Evolutionary conservation across 73 alveolate genomes (phyloP).

Genomic region (Paramecium sonneborni): DNA sequence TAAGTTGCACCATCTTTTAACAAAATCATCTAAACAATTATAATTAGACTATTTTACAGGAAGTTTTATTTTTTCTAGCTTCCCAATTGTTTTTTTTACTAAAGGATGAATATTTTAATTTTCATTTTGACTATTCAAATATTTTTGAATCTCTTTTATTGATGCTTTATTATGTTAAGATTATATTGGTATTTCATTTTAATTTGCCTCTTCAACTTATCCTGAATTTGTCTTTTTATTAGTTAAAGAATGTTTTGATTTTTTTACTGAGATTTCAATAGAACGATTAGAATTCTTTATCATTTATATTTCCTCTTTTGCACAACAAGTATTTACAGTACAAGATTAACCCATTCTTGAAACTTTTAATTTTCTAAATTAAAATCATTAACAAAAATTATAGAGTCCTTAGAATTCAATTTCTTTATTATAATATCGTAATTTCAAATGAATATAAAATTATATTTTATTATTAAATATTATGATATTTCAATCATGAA

Average conservation of each 20-base stretch:
- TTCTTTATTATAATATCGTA: background rate
- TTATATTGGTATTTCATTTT: background rate
- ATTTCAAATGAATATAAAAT: background rate
- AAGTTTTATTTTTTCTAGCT: background rate
- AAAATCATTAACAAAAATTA: background rate
- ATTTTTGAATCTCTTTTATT: background rate
- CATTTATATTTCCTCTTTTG: background rate
- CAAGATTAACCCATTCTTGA: constrained; percentile 19
- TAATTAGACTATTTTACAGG: background rate
- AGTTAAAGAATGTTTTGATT: constrained; percentile 15
- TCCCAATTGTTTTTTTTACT: background rate
- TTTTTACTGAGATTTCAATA: constrained; percentile 42
- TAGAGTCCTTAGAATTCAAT: background rate
- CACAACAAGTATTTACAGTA: constrained; percentile 24
- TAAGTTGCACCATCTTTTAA: constrained; percentile 66
- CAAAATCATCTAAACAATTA: background rate
- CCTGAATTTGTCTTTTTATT: background rate
- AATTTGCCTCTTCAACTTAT: background rate
- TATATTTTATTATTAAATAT: background rate
- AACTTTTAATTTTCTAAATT: background rate
- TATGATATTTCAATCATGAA: background rate
- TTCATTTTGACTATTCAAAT: background rate
- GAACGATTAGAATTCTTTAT: constrained; percentile 3
- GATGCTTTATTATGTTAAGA: constrained; percentile 2
- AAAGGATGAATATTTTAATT: background rate